Evolutionary conservation across 345 rosid genomes (phyloP), one percentile per base, ranked within the genome.

Genomic region (Hibiscus mutabilis): DNA sequence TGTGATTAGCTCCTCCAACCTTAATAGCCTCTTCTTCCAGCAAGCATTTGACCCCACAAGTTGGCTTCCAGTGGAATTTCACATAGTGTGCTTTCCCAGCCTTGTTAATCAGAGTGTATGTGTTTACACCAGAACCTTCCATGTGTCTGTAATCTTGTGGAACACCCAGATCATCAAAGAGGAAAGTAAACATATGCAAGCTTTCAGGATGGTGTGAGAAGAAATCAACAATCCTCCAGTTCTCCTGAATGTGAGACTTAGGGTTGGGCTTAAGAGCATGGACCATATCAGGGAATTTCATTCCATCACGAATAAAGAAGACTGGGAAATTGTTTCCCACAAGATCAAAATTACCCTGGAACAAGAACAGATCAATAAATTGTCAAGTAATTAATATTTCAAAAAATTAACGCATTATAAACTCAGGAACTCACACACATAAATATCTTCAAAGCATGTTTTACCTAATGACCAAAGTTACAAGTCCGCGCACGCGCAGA

Each of bases 291-390:
- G 98, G 97, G 85, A 95, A 95, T 69, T 95, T 89, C 87, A 95
- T 90, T 65, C 94, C 99, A 85, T 92, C 99, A 15, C 98, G 94
- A 63, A 95, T 21, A 66, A 95, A 95, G 80, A 95, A 95, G 71
- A 95, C 99, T 5, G 96, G 98, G 80, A 92, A 90, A 79, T 95
- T 95, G 91, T 95, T 95, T 44, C 99, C 99, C 74, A 95, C 98
- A 16, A 95, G 94, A 85, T 95, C 99, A 80, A 95, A 95, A 77
- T 95, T 95, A 40, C 99, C 99, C 98, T 95, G 84, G 15, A 24
- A 29, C 22, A 72, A 21, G 33, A 60, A 61, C 29, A 44, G 14
- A 29, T 0, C 42, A 72, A 27, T 19, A 46, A 19, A 22, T 6
- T 29, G 46, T 29, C 35, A 68, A 58, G 25, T 33, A 5, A 44